Evolutionary conservation across 2,329 filamentous ascomycete species (phyloP).

Genomic region (Penicillium sp.): DNA sequence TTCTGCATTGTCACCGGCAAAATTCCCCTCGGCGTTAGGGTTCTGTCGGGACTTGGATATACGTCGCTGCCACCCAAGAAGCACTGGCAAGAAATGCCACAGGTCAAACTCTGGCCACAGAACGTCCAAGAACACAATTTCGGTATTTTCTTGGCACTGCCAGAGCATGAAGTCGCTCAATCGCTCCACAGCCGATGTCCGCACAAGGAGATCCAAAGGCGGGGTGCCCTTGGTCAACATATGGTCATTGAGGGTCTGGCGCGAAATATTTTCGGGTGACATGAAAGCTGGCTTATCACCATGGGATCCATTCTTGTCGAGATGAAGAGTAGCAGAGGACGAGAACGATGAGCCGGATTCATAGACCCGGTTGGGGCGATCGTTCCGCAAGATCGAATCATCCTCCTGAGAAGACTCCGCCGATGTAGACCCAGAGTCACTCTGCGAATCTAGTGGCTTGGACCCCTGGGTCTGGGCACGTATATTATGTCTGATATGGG

Average conservation of each 20-base stretch:
- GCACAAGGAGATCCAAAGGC: slow-evolving; percentile 84
- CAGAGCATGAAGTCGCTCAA: slow-evolving; percentile 98
- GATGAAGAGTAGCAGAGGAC: slow-evolving; percentile 52
- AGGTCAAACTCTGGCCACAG: slow-evolving; percentile 96
- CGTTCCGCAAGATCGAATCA: slow-evolving; percentile 34
- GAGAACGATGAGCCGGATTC: slow-evolving; percentile 41
- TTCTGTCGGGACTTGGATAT: slow-evolving; percentile 64
- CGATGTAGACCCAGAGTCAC: slow-evolving; percentile 48
- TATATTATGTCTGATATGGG: slow-evolving; percentile 83
- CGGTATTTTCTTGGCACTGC: slow-evolving; percentile 92
- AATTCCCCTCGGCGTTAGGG: slow-evolving; percentile 58
- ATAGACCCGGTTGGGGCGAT: slow-evolving; percentile 28
- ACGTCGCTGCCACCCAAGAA: slow-evolving; percentile 83
- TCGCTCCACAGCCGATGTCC: slow-evolving; percentile 89
- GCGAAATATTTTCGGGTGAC: slow-evolving; percentile 87
- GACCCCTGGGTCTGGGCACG: slow-evolving; percentile 59
- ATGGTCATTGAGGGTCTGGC: slow-evolving; percentile 77
- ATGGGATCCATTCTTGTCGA: slow-evolving; percentile 38
- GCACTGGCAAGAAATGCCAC: slow-evolving; percentile 86
- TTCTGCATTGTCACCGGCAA: slow-evolving; percentile 53
- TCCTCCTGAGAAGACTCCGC: slow-evolving; percentile 46
- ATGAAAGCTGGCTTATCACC: slow-evolving; percentile 45
- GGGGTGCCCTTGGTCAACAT: slow-evolving; percentile 86
- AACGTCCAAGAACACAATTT: slow-evolving; percentile 88
- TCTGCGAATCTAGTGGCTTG: slow-evolving; percentile 42